Conservation (phyloP, 805 yeast species). For the Candida taoyuanica region DNA sequence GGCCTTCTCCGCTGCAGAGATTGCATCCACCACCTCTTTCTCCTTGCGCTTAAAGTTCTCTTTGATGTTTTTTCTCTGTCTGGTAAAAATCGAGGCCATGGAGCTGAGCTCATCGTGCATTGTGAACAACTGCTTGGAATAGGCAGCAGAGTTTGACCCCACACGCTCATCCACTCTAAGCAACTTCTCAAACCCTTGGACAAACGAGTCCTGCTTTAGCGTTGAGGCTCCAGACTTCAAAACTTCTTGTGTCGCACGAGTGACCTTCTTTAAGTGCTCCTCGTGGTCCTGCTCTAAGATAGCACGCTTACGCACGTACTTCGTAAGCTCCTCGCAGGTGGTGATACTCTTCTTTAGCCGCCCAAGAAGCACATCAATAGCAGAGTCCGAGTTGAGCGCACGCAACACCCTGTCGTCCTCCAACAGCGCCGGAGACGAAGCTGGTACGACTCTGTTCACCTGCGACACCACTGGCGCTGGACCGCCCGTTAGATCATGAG, state of each 20-base stretch:
- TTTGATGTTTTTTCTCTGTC: slow-evolving; percentile 70
- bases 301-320: slow-evolving; percentile 74
- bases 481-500: background rate
- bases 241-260: slow-evolving; percentile 47
- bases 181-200: slow-evolving; percentile 59
- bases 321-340: slow-evolving; percentile 82
- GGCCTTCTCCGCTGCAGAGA: slow-evolving; percentile 83
- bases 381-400: slow-evolving; percentile 64
- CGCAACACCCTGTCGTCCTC: slow-evolving; percentile 46
- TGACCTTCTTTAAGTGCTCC: slow-evolving; percentile 67
- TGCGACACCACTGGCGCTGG: background rate
- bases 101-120: slow-evolving; percentile 84
- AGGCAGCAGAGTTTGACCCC: slow-evolving; percentile 66
- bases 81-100: slow-evolving; percentile 62
- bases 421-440: slow-evolving; percentile 34
- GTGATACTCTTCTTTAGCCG: slow-evolving; percentile 75
- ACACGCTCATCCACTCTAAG: slow-evolving; percentile 76
- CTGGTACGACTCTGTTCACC: slow-evolving; percentile 19
- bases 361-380: slow-evolving; percentile 65
- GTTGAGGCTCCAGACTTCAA: slow-evolving; percentile 37
- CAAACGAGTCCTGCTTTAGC: slow-evolving; percentile 62
- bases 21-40: slow-evolving; percentile 80
- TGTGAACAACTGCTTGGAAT: slow-evolving; percentile 70
- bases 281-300: slow-evolving; percentile 74
- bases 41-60: slow-evolving; percentile 81